Evolutionary conservation across 208 protist species (phyloP).

Genomic region (Acanthamoeba healyi): DNA sequence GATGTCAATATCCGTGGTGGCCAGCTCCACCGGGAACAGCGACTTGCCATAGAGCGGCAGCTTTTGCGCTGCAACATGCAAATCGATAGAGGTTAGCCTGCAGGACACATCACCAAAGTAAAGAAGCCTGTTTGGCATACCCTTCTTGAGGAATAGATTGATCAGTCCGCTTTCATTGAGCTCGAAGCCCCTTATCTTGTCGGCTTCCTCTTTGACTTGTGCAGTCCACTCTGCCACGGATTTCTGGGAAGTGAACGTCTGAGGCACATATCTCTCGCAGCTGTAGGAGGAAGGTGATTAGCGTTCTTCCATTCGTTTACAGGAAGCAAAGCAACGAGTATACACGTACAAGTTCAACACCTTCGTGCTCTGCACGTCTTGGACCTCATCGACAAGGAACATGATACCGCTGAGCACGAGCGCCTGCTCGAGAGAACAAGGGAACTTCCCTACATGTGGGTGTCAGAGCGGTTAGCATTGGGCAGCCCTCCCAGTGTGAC

Average conservation of each 20-base stretch:
- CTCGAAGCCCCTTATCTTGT: not conserved
- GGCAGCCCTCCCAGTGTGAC: too few species aligned
- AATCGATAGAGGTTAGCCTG: not conserved
- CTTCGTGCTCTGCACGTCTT: not conserved
- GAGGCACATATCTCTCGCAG: not conserved
- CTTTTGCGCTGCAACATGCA: not conserved
- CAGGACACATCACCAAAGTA: not conserved
- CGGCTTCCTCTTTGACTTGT: not conserved
- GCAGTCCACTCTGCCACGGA: not conserved
- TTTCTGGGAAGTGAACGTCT: not conserved
- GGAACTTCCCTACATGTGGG: not conserved
- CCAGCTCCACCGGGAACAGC: not conserved
- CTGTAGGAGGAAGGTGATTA: not conserved
- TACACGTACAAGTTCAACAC: constrained; percentile 6
- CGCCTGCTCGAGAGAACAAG: not conserved
- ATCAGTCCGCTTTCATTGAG: constrained; percentile 6
- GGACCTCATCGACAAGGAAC: not conserved
- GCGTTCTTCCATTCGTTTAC: not conserved
- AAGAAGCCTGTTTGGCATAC: not conserved
- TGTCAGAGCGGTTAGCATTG: too few species aligned
- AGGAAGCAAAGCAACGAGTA: not conserved
- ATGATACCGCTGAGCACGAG: not conserved
- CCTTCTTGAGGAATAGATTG: constrained; percentile 22
- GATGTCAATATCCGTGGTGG: constrained; percentile 19
- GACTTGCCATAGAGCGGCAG: constrained; percentile 17